Evolutionary conservation across 805 yeast species (phyloP).

Genomic region (Starmerella davenportii): DNA sequence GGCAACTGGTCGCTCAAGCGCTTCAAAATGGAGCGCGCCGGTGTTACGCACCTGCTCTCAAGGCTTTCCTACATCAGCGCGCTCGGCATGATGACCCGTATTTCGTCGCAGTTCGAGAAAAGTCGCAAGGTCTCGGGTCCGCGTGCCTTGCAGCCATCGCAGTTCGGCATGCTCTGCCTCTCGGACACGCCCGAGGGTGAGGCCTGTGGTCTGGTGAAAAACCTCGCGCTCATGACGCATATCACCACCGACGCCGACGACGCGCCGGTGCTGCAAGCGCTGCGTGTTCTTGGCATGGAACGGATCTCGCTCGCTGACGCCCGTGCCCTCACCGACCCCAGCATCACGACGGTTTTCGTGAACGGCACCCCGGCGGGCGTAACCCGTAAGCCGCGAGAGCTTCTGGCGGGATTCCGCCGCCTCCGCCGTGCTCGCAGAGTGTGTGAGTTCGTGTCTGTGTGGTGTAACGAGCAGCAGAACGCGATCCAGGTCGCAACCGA

Average conservation of each 20-base stretch:
- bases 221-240: slow-evolving; percentile 94
- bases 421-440: slow-evolving; percentile 72
- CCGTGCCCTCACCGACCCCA: slow-evolving; percentile 54
- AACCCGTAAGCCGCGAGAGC: slow-evolving; percentile 68
- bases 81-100: slow-evolving; percentile 98
- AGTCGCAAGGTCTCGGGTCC: slow-evolving; percentile 97
- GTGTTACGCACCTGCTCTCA: slow-evolving; percentile 91
- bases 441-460: slow-evolving; percentile 80
- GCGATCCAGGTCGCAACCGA: slow-evolving; percentile 97
- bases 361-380: slow-evolving; percentile 92
- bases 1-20: slow-evolving; percentile 98
- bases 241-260: slow-evolving; percentile 97
- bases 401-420: slow-evolving; percentile 59
- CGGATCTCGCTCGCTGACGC: slow-evolving; percentile 67
- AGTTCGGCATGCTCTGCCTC: slow-evolving; percentile 96
- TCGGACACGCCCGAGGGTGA: slow-evolving; percentile 99
- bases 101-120: slow-evolving; percentile 95
- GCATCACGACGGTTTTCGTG: slow-evolving; percentile 70
- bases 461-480: slow-evolving; percentile 70
- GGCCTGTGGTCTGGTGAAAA: slow-evolving; percentile 96
- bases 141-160: slow-evolving; percentile 96
- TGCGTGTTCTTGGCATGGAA: slow-evolving; percentile 78
- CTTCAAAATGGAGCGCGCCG: slow-evolving; percentile 98
- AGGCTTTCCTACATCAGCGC: slow-evolving; percentile 87
- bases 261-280: slow-evolving; percentile 59